Base-by-base conservation (phyloP, 1,284 basidiomycete species). In the Naganishia sp. region DNA sequence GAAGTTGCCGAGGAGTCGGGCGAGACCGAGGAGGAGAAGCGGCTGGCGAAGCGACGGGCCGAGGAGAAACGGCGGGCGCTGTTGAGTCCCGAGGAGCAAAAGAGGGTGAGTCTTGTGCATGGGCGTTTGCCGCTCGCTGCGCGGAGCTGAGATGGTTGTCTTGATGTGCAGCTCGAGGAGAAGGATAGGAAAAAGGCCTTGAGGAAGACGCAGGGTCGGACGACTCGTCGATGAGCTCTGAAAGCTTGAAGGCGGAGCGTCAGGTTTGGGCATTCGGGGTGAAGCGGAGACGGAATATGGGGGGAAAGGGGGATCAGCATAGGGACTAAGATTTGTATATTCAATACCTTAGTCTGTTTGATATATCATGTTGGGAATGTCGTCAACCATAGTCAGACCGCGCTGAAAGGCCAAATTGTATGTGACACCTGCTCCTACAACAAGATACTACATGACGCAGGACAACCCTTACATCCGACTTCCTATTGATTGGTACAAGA, bases 71-170 rank as follows among this genome's bases (percentile, higher is more conserved):
- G 85, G 70, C 78, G 91, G 59, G 83, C 88, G 23, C 86, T 85
- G 71, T 83, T 94, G 70, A 88, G 86, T 72, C 86, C 90, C 44
- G 85, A 88, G 64, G 91, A 94, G 75, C 88, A 91, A 81, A 87
- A 89, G 82, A 92, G 90, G 48, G 55, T 65, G 43, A 36, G 61
- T 63, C 13, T 33, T 16, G 56, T 54, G 4, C 15, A 15, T 21
- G 10, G 16, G 31, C 60, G 63, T 23, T 46, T 31, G 28, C 15
- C 7, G 43, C n/a, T 54, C 60, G 5, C 28, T 28, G 28, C 1
- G 28, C 3, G 28, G 5, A 28, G 28, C 28, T 28, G 28, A 28
- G 28, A 28, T 28, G 28, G 1, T 2, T 28, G 28, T 28, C 28
- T 28, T 28, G 70, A 11, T 57, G 15, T 49, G 6, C 70, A 89